phyloP scores from a whole-genome alignment of 2,329 filamentous ascomycete genomes.

The Ophiostoma sp. region DNA sequence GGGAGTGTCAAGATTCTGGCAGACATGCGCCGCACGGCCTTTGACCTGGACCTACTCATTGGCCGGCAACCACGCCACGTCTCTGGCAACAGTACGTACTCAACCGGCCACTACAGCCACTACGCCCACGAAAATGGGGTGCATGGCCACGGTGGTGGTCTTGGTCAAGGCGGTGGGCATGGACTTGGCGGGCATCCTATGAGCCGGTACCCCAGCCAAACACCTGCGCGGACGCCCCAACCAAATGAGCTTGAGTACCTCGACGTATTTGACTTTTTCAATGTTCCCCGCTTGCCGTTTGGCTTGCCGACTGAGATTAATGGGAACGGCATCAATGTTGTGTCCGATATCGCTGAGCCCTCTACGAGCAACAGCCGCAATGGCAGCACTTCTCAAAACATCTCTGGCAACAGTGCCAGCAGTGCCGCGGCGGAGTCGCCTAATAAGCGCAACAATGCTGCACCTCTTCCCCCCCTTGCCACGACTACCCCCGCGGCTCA shows the following conservation, averaged over 20 bases:
- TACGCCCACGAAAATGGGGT: constrained; percentile 6
- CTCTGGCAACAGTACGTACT: constrained; percentile 27
- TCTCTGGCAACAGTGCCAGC: not conserved
- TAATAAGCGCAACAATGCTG: not conserved
- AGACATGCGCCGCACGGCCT: constrained; percentile 86
- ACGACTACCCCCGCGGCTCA: not conserved
- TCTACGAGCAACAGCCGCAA: constrained; percentile 17
- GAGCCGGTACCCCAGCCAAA: constrained; percentile 48
- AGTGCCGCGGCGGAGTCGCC: not conserved
- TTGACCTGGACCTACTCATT: constrained; percentile 85
- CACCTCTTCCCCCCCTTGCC: not conserved
- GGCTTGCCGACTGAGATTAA: constrained; percentile 33
- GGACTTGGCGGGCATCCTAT: constrained; percentile 31
- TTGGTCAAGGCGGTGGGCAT: not conserved
- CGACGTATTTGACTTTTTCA: constrained; percentile 93
- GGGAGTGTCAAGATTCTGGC: constrained; percentile 80
- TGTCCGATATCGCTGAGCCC: constrained; percentile 15
- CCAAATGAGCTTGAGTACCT: constrained; percentile 84
- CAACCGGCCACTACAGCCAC: constrained; percentile 19
- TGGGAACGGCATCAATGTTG: constrained; percentile 17
- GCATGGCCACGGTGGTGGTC: constrained; percentile 28
- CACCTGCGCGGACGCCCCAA: constrained; percentile 63
- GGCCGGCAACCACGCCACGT: constrained; percentile 65
- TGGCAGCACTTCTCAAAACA: constrained; percentile 11
- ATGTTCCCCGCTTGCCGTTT: constrained; percentile 67